These are phyloP conservation scores for Bipolaris cookei DNA, from an alignment of 2,329 filamentous ascomycete genomes.

Conservation along the genomic window DNA sequence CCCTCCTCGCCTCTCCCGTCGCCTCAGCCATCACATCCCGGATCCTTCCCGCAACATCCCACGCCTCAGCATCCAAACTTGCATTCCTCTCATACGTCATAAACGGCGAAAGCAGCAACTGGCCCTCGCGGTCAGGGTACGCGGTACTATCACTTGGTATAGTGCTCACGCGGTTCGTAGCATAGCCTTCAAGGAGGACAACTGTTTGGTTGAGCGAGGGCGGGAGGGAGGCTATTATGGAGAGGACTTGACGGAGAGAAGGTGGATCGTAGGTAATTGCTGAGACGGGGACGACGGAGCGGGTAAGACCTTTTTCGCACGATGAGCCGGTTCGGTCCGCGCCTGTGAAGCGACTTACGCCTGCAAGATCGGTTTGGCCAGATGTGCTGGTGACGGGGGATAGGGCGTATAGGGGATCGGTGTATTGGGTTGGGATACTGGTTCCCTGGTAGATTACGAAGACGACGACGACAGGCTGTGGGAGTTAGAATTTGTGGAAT, in stretches of 20 bases:
- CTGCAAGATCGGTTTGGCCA: constrained; percentile 23
- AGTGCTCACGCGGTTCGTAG: constrained; percentile 20
- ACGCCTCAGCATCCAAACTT: constrained; percentile 21
- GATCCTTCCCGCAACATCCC: constrained; percentile 17
- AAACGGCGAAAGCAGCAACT: constrained; percentile 21
- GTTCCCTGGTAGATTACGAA: constrained; percentile 28
- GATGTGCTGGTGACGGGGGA: constrained; percentile 15
- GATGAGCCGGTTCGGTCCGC: constrained; percentile 17
- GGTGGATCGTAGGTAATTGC: constrained; percentile 13
- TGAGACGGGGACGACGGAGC: constrained; percentile 19
- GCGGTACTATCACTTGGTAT: constrained; percentile 26
- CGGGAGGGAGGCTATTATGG: constrained; percentile 24
- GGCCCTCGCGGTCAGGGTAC: constrained; percentile 24
- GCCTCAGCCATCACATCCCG: constrained; percentile 18
- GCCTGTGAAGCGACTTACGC: constrained; percentile 17
- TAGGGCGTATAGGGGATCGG: constrained; percentile 24
- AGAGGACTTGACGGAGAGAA: constrained; percentile 21
- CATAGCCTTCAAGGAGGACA: constrained; percentile 30
- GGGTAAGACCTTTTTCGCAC: constrained; percentile 25
- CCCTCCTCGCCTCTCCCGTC: constrained; percentile 12
- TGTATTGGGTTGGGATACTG: constrained; percentile 24
- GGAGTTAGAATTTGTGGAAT: neutral
- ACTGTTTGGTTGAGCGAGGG: constrained; percentile 12
- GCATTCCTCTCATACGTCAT: constrained; percentile 24
- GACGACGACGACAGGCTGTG: constrained; percentile 21